Base-by-base conservation (phyloP, 345 rosid genomes). In the Hibiscus trionum region DNA sequence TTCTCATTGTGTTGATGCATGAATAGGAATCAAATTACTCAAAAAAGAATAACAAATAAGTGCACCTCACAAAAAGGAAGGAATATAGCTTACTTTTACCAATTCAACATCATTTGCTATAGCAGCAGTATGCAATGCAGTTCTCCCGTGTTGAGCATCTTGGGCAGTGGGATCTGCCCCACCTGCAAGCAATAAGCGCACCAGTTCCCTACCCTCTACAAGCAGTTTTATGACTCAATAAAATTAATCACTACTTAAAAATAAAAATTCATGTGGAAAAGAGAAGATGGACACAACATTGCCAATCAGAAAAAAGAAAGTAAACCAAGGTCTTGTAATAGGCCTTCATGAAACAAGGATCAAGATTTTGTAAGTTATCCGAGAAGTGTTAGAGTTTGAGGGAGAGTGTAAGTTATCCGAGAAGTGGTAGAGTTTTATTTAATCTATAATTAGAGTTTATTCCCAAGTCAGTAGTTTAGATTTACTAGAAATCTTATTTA, bases 121-220 rank as follows among this genome's bases (percentile, higher is more conserved):
- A 11, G 97, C 90, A 82, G 99, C 97, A 63, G 88, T 84, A 82
- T 95, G 99, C 84, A 95, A 78, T 19, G 88, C 97, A 71, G 99
- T 95, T 80, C 90, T 88, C 65, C 95, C 90, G 75, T 92, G 86
- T 81, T 86, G 90, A 66, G 88, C 19, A 87, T 95, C 99, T 82
- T 89, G 96, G 62, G 93, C 89, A 67, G 89, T 88, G 68, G 91
- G 90, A 82, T 90, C 93, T 39, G 99, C 99, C 66, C 98, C 99
- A 77, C 94, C 96, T 71, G 87, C 88, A 72, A 95, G 94, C 85
- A 95, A 77, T 75, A 89, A 67, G 66, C 84, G 86, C 79, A 90
- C 99, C 79, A 92, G 77, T 72, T 92, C 86, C 82, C 98, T 92
- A 50, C 99, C 97, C 86, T 95, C 99, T 94, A 75, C 85, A 84